Base-by-base conservation (phyloP, 2,329 filamentous ascomycete species). In the Fusarium cyanostomum region DNA sequence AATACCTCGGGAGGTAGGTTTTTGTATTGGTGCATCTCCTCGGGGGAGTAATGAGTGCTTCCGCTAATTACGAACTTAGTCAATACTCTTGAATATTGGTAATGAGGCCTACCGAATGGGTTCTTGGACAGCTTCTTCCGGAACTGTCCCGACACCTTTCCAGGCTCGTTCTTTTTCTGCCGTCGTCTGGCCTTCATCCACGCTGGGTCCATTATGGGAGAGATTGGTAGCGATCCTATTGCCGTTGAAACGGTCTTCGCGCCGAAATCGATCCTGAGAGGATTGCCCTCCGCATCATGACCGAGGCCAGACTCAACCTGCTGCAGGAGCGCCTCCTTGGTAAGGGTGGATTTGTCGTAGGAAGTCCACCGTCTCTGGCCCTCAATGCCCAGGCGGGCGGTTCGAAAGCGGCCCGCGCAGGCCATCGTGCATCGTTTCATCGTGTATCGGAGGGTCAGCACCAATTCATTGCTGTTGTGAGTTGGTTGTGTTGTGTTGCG, bases 51-150 rank as follows among this genome's bases (percentile, higher is more conserved):
- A 84, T 84, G 18, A 93, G 81, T 7, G 87, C 84, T 39, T 81
- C 81, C 4, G 89, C 89, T 90, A 52, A 24, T 28, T 3, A 11
- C 6, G 50, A 34, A 18, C 35, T 45, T 46, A 59, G 52, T 26
- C 12, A 24, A 7, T 9, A 7, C n/a, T 11, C 15, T 15, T 13
- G n/a, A 39, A 21, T 7, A 33, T 13, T 5, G 11, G 3, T 12
- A 10, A 34, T 7, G 9, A 12, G 8, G 11, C 77, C 27, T 77
- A 90, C 88, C 90, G 66, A 85, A 92, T 3, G 88, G 80, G 64
- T 91, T 93, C 33, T 80, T 80, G 27, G 77, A 78, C 2, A 92
- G 76, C 56, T 85, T 82, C 54, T 79, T 80, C 69, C 89, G 85
- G 57, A 92, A 85, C 3, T 80, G 75, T 11, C 75, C 79, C 3